phyloP scores from a whole-genome alignment of 2,329 filamentous ascomycete species.

The Aureobasidium musti region DNA sequence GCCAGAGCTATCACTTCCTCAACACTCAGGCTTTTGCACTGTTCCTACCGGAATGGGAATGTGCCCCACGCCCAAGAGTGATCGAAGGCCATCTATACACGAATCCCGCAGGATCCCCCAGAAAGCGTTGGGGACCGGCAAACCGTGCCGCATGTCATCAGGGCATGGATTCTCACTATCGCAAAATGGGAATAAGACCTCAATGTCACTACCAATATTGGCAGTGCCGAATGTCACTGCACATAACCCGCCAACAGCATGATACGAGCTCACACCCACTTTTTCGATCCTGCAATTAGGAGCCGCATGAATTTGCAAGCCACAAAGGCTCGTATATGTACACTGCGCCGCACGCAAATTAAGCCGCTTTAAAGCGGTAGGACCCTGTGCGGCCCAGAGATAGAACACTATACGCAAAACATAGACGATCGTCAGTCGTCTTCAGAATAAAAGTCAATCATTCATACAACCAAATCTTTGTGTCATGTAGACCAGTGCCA shows the following conservation, averaged over 20 bases:
- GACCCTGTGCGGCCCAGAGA: neutral
- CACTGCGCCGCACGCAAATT: neutral
- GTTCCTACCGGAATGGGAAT: neutral
- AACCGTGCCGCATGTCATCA: neutral
- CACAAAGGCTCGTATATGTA: neutral
- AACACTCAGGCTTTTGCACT: neutral
- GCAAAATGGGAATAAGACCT: no score
- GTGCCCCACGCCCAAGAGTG: neutral
- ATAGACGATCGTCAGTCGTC: neutral
- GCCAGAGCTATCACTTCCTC: neutral
- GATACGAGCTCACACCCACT: slow-evolving; percentile 7
- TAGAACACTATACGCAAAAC: neutral
- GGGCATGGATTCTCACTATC: slow-evolving; percentile 5
- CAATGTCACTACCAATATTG: neutral
- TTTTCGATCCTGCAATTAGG: neutral
- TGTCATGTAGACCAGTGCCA: neutral
- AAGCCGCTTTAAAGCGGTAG: neutral
- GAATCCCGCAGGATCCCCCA: neutral
- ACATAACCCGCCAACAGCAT: neutral
- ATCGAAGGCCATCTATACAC: neutral
- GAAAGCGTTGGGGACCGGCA: neutral
- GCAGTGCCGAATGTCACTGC: neutral
- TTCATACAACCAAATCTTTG: neutral
- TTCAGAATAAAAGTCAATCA: neutral
- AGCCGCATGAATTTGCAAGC: slow-evolving; percentile 18